Evolutionary conservation across 177 flowering plant species (phyloP).

Genomic region (Vitis hybrid): DNA sequence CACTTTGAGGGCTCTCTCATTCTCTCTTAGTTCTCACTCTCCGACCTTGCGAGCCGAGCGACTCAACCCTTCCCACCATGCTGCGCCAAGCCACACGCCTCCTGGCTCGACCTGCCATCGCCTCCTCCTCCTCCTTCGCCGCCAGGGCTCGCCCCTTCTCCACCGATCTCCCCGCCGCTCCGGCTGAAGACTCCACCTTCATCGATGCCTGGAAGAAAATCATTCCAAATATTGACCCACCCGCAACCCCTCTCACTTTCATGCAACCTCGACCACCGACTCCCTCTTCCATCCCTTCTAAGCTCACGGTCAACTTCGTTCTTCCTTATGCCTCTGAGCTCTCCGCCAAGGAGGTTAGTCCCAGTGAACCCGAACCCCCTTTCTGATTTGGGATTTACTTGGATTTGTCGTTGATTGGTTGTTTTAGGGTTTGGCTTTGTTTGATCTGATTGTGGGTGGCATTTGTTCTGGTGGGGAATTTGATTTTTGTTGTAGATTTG

Average conservation of each 20-base stretch:
- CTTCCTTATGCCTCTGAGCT: conserved; percentile 74
- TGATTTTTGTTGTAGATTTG: neutral
- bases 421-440: neutral
- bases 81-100: conserved; percentile 15
- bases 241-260: conserved; percentile 72
- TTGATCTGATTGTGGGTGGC: neutral
- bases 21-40: conserved; percentile 5
- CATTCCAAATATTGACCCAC: conserved; percentile 68
- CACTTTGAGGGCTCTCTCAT: too few species aligned
- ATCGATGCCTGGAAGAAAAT: conserved; percentile 70
- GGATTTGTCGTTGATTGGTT: conserved; percentile 1
- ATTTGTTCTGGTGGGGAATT: neutral
- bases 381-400: conserved; percentile 9
- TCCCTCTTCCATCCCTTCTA: conserved; percentile 73
- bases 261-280: conserved; percentile 72
- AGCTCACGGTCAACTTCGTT: conserved; percentile 85
- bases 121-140: neutral
- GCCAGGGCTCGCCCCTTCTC: conserved; percentile 14
- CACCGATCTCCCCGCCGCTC: conserved; percentile 22
- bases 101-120: neutral
- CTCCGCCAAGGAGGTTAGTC: conserved; percentile 64
- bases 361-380: neutral
- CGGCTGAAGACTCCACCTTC: conserved; percentile 41
- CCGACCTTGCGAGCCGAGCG: conserved; percentile 36
- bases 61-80: conserved; percentile 16